Evolutionary conservation across 1,139 yeast species (phyloP), one percentile per base, ranked within the genome.

Genomic region (Yamadazyma triangularis): DNA sequence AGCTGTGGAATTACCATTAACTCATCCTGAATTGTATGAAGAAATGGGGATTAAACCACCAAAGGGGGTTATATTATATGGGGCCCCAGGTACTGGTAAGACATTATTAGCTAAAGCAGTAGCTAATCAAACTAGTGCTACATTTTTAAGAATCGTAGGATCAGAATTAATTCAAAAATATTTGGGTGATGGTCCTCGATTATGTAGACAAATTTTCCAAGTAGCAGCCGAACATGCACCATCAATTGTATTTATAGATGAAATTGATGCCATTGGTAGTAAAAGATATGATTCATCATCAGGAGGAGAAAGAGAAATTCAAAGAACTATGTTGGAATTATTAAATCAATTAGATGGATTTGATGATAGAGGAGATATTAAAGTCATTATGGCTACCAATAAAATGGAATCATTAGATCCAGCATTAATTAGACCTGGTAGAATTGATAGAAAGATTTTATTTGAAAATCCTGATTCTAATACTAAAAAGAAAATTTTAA

Each of bases 11-110:
- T 72, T 93, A 51, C 99, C 99, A 8, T 71, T 93, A 44, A 89
- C 97, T 13, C 98, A 93, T 59, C 97, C 98, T 1, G 98, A 93
- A 58, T 68, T 93, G 47, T 93, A 91, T 60, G 96, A 93, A 62
- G 97, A 91, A 62, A 91, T 93, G 96, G 99, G 99, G 46, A 91
- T 93, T 55, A 88, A 89, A 52, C 98, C 98, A 7, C 99, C 99
- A 31, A 91, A 91, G 65, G 99, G 99, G 62, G 98, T 93, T 34
- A 89, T 93, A 48, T 71, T 93, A 39, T 93, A 93, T 55, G 99
- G 99, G 48, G 95, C 97, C 0, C 99, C 99, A 21, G 99, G 99
- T 58, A 93, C 98, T 1, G 99, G 99, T 53, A 93, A 93, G 60
- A 93, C 99, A 0, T 66, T 93, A 43, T 70, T 93, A 48, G 98